phyloP scores from a whole-genome alignment of 2,329 filamentous ascomycete species.

The Botrytis deweyae region DNA sequence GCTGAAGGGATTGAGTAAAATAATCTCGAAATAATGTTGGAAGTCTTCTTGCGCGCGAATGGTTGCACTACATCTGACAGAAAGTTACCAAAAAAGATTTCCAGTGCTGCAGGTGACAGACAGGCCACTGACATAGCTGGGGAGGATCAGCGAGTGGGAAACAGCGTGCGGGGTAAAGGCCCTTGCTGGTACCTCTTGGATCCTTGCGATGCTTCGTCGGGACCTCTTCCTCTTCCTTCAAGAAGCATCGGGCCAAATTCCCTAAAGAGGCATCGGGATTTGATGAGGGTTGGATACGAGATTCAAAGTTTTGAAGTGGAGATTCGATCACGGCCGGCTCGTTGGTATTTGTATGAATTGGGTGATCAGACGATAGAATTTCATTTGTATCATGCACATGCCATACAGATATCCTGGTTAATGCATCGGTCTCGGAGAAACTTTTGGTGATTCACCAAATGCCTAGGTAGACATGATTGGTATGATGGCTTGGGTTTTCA shows the following conservation, averaged over 20 bases:
- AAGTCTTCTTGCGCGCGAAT: conserved; percentile 12
- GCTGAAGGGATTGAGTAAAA: neutral
- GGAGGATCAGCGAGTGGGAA: neutral
- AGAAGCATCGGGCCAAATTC: neutral
- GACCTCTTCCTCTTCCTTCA: neutral
- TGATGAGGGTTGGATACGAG: conserved; percentile 2
- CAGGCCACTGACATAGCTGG: neutral
- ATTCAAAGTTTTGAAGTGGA: neutral
- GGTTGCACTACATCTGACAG: conserved; percentile 7
- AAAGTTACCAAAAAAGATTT: conserved; percentile 7
- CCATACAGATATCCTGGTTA: neutral
- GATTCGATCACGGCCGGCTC: neutral
- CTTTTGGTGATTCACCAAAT: neutral
- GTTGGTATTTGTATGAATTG: neutral
- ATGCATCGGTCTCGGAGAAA: neutral
- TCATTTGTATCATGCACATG: neutral
- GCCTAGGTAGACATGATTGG: neutral
- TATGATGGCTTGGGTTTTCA: neutral
- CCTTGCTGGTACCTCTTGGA: neutral
- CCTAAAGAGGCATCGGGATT: neutral
- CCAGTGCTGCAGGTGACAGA: conserved; percentile 4
- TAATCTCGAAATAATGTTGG: neutral
- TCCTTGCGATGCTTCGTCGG: neutral
- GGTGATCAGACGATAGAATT: neutral
- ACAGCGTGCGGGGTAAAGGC: conserved; percentile 17